Conservation (phyloP, 306 rosid genomes). For the Senna siamea region DNA sequence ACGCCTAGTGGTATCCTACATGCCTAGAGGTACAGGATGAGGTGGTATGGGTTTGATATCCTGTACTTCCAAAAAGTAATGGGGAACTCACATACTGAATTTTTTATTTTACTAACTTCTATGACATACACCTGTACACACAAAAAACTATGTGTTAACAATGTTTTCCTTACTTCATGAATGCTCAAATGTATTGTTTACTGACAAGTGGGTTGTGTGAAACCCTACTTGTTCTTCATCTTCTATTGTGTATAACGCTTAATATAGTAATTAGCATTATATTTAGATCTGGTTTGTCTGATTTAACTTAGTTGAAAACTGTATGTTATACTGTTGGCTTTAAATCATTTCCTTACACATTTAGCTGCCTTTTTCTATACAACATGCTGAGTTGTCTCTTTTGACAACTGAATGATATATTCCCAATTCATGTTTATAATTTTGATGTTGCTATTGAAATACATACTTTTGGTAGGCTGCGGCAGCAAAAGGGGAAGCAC, state of each 20-base stretch:
- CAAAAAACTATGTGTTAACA: background rate
- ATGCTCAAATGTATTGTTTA: background rate
- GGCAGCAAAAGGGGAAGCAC: conserved; percentile 99
- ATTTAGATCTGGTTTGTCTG: conserved; percentile 18
- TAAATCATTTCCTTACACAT: background rate
- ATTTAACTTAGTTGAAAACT: conserved; percentile 9
- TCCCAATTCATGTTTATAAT: conserved; percentile 7
- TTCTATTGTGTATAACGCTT: background rate
- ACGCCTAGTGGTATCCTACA: background rate
- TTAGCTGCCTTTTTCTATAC: conserved; percentile 17
- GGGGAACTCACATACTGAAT: background rate
- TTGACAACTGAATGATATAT: conserved; percentile 7
- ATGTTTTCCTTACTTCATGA: background rate
- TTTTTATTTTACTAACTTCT: background rate
- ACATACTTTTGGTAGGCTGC: conserved; percentile 72
- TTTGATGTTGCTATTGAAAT: conserved; percentile 24
- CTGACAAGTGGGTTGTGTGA: background rate
- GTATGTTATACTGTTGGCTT: conserved; percentile 9
- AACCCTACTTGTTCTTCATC: background rate
- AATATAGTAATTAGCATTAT: conserved; percentile 9
- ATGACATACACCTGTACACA: background rate
- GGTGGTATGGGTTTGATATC: background rate
- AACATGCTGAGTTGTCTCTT: conserved; percentile 1
- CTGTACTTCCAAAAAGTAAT: background rate
- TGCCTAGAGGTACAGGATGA: background rate